Base-by-base conservation (phyloP, 2,329 filamentous ascomycete genomes). In the Rhexocercosporidium sp. region DNA sequence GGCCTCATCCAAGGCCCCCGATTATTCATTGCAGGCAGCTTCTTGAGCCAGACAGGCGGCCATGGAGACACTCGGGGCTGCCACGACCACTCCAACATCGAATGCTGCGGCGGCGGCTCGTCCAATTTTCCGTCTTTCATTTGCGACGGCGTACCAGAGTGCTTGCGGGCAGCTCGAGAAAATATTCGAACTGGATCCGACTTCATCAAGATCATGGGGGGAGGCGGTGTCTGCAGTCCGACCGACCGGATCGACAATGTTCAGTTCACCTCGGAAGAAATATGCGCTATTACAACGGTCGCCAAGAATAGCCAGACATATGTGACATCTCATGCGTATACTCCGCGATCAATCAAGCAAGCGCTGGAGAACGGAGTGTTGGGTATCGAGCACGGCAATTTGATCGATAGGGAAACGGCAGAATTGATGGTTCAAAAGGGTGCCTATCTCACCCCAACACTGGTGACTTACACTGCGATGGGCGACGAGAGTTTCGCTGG, bases 181-280 rank as follows among this genome's bases (percentile, higher is more conserved):
- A 83, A 88, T 73, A 74, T 90, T 0, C 79, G 86, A 2, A 79
- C 77, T 9, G 87, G 87, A 1, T 84, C 85, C 0, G 85, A 89
- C 72, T 88, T 89, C 70, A 82, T 90, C 75, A 89, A 89, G 75
- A 86, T 90, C 69, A 88, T 88, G 85, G 80, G 80, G 0, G 82
- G 82, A 5, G 86, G 87, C 1, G 87, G 87, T 9, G 86, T 89
- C 1, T 81, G 83, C 0, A 84, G 81, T 12, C 85, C 85, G 0
- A 87, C 85, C 0, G 87, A 89, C 72, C 78, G 77, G 46, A 77
- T 89, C 12, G 81, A 83, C 8, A 81, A 83, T 71, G 76, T 84
- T 16, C 87, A 89, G 73, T 89, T 88, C 75, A 85, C 85, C 0
- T 77, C 81, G 0, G 83, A 82, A 41, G 87, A 89, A 77, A 83